phyloP scores from a whole-genome alignment of 2,329 filamentous ascomycete species.

The Diplodia seriata region DNA sequence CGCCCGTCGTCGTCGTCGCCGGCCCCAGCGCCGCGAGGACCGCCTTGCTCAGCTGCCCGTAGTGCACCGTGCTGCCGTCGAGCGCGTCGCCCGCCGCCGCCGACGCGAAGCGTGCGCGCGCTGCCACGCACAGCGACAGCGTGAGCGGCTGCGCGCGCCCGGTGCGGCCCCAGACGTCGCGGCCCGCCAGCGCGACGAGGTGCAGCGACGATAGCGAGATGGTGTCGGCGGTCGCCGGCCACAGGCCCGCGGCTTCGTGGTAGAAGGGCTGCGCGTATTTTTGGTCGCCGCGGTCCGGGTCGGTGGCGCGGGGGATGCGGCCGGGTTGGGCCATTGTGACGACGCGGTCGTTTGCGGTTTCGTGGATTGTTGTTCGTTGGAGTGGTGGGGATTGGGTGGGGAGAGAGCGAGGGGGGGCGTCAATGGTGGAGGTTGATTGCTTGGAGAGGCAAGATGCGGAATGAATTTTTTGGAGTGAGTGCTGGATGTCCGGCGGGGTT shows the following conservation, averaged over 20 bases:
- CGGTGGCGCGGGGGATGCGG: conserved; percentile 13
- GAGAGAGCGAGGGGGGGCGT: too few species aligned
- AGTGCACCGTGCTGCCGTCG: conserved; percentile 75
- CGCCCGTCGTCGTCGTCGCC: neutral
- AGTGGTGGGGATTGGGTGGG: neutral
- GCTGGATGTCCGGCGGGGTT: neutral
- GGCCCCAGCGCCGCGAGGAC: conserved; percentile 54
- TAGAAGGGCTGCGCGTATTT: conserved; percentile 29
- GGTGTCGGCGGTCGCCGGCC: conserved; percentile 43
- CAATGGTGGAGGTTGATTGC: too few species aligned
- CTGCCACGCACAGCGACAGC: conserved; percentile 65
- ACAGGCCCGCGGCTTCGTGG: conserved; percentile 36
- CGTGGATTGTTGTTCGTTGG: neutral
- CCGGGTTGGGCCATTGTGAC: neutral
- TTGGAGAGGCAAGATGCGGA: neutral
- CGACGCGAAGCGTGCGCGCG: conserved; percentile 63
- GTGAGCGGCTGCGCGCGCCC: conserved; percentile 67
- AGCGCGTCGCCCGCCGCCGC: conserved; percentile 67
- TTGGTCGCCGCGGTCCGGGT: neutral
- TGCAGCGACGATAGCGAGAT: conserved; percentile 70
- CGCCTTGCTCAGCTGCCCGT: conserved; percentile 72
- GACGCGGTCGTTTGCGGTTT: neutral
- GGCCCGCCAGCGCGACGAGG: conserved; percentile 62
- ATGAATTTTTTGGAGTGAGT: neutral
- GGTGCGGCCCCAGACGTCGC: conserved; percentile 71